A percentile compares a stretch with the other conserved stretches of the same genome.
Conservation (phyloP, 768 basidiomycete species). For the Coprinopsis sp. region DNA sequence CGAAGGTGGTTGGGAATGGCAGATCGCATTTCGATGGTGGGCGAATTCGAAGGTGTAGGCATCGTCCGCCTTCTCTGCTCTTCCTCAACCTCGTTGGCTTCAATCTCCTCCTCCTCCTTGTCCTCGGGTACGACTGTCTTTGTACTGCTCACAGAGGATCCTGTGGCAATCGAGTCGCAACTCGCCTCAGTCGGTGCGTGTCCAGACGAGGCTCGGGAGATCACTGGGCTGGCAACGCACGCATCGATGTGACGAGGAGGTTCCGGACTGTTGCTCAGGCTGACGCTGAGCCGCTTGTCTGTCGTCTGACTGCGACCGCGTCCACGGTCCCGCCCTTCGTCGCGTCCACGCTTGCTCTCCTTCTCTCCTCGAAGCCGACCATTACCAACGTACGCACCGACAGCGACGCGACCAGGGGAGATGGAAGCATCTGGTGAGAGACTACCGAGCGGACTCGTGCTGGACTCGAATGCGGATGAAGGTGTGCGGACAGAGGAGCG, state of each 20-base stretch:
- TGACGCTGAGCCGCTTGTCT: conserved; percentile 7
- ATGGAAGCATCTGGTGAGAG: conserved; percentile 34
- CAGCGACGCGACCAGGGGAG: conserved; percentile 17
- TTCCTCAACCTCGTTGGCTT: conserved; percentile 19
- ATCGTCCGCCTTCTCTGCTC: conserved; percentile 27
- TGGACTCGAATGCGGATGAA: conserved; percentile 40
- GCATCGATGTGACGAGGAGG: conserved; percentile 1
- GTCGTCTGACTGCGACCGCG: conserved; percentile 14
- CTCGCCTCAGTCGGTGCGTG: conserved; percentile 5
- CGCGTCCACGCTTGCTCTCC: conserved; percentile 35
- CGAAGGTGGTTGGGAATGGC: conserved; percentile 16
- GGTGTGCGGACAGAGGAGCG: conserved; percentile 52
- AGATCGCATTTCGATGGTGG: conserved; percentile 26
- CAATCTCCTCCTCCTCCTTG: conserved; percentile 13
- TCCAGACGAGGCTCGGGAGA: conserved; percentile 3
- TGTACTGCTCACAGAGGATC: conserved; percentile 20
- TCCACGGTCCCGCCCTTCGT: conserved; percentile 28
- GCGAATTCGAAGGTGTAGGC: conserved; percentile 64
- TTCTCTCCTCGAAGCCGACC: conserved; percentile 27
- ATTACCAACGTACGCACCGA: conserved; percentile 24
- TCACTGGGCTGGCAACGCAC: conserved; percentile 1
- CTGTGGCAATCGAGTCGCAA: conserved; percentile 21
- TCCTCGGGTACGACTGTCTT: conserved; percentile 16
- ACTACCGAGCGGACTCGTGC: conserved; percentile 29
- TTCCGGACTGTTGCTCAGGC: conserved; percentile 9